Percentiles rank a stretch among this genome's conserved stretches.
These are phyloP conservation scores for Neurospora tetrasperma DNA, from an alignment of 495 filamentous ascomycete genomes.

Conservation along the genomic window DNA sequence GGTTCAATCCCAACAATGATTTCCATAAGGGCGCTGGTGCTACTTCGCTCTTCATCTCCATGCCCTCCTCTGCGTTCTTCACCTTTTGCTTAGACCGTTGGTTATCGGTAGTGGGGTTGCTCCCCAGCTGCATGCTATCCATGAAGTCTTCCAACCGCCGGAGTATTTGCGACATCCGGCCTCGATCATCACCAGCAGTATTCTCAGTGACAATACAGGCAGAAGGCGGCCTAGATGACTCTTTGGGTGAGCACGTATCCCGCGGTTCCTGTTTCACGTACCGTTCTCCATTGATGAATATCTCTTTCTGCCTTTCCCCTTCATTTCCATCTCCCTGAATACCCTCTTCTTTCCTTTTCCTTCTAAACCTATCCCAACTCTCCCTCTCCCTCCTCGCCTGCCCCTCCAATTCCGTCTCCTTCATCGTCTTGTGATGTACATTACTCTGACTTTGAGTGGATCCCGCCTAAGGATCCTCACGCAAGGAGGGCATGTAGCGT, in stretches of 20 bases:
- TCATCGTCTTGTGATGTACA: neutral
- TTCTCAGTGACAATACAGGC: neutral
- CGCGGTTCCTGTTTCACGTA: neutral
- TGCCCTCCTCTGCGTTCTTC: neutral
- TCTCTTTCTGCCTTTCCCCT: neutral
- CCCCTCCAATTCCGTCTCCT: neutral
- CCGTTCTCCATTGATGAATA: neutral
- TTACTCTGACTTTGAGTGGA: neutral
- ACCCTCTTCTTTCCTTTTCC: neutral
- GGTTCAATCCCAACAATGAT: neutral
- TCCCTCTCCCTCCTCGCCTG: neutral
- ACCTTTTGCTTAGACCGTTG: neutral
- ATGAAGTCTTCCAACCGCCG: neutral
- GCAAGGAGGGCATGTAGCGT: neutral
- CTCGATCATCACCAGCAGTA: neutral
- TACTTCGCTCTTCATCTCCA: neutral
- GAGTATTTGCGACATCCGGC: neutral
- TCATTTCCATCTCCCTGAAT: neutral
- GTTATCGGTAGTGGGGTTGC: neutral
- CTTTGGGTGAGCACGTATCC: neutral
- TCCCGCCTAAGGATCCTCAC: neutral
- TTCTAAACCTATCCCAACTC: neutral
- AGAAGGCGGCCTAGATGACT: neutral
- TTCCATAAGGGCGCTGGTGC: neutral
- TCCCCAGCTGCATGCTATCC: neutral